These are phyloP conservation scores for Penicillium desertorum DNA, from an alignment of 495 filamentous ascomycete genomes.

Conservation along the genomic window DNA sequence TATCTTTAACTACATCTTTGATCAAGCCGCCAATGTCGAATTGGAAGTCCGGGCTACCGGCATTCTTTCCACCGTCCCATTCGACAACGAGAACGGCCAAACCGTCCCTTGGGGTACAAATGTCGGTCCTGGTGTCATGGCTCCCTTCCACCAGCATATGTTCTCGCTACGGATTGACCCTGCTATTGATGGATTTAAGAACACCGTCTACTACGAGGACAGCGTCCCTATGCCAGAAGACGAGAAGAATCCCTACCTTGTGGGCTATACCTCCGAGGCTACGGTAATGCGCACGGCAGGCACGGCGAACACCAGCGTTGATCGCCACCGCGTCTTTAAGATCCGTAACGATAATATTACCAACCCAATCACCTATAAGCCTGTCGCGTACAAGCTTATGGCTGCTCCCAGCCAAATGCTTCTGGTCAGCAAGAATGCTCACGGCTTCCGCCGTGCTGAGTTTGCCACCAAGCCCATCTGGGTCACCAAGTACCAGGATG, in stretches of 20 bases:
- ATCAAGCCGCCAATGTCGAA: constrained; percentile 75
- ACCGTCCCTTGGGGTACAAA: constrained; percentile 78
- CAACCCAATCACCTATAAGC: constrained; percentile 72
- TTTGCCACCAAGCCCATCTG: constrained; percentile 83
- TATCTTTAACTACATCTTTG: constrained; percentile 81
- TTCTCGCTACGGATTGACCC: constrained; percentile 88
- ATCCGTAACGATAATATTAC: constrained; percentile 67
- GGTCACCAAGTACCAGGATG: constrained; percentile 74
- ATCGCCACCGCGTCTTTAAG: constrained; percentile 71
- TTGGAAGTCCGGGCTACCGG: constrained; percentile 86
- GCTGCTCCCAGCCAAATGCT: constrained; percentile 77
- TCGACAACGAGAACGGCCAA: constrained; percentile 56
- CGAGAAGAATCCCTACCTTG: constrained; percentile 74
- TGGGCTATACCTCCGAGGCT: constrained; percentile 68
- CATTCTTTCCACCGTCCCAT: constrained; percentile 79
- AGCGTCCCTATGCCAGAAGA: constrained; percentile 70
- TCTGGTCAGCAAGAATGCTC: constrained; percentile 65
- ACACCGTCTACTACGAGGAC: constrained; percentile 70
- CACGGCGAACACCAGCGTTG: constrained; percentile 61
- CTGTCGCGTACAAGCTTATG: constrained; percentile 77
- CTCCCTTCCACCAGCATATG: constrained; percentile 81
- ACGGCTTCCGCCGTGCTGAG: constrained; percentile 72
- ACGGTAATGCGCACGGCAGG: constrained; percentile 60
- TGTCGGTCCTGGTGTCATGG: constrained; percentile 83
- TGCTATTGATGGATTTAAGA: constrained; percentile 70